Base-by-base conservation (phyloP, 2,329 filamentous ascomycete genomes). In the Ophiocordyceps camponoti-rufipedis region DNA sequence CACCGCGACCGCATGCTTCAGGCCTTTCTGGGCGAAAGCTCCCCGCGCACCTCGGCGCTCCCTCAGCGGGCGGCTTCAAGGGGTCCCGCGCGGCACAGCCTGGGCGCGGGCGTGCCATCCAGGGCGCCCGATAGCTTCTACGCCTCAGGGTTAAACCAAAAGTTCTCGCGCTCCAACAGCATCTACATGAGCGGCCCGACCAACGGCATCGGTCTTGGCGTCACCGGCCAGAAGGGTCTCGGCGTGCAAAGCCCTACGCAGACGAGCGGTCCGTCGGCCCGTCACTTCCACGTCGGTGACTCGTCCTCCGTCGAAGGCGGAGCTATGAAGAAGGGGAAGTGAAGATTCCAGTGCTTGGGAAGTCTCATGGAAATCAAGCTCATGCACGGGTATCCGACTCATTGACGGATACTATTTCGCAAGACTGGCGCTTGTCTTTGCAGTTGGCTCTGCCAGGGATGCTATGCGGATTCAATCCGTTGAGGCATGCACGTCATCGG, bases 91-190 rank as follows among this genome's bases (percentile, higher is more conserved):
- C 43, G 50, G 28, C 44, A 54, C 31, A 46, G 48, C 32, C 49
- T 51, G 29, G 52, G 51, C 35, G 48, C 50, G 9, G 44, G 48
- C 35, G 28, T 49, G 1, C 49, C 54, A 7, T 41, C 50, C n/a
- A 55, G 56, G 46, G 49, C 48, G 40, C 43, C 43, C 42, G 39
- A 49, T 43, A 50, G 42, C 11, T 46, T 47, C 41, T 49, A 50
- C 48, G 56, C 56, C 11, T 63, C 64, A 1, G 54, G 55, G 3
- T 23, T 23, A 5, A 48, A 55, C 7, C 58, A 56, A 13, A 53
- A 50, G 7, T 74, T 74, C 49, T 69, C 71, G 13, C 61, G 72
- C 46, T 58, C 62, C 1, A 74, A 70, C 54, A 73, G 69, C 49
- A 51, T 75, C 19, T 72, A 70, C 47, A 65, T 63, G 39, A 66